Evolutionary conservation across 75 land plant genomes (phyloP), one percentile per base, ranked within the genome.

Genomic region (Cupressus sempervirens): DNA sequence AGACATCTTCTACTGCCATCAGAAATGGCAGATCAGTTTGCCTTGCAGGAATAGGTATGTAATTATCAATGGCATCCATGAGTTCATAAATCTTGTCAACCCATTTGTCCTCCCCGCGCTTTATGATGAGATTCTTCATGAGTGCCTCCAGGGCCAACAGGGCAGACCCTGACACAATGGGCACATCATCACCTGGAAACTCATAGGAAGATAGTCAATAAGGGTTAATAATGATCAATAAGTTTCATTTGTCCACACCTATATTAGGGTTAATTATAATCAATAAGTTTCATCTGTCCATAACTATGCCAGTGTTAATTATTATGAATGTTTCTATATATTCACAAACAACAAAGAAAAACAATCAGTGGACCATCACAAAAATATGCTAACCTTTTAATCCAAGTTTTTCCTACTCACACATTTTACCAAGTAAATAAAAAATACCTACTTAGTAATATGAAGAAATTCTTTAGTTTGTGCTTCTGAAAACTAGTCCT

Each of bases 171-270:
- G 95, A 87, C 65, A 92, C 77, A 30, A 97, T 94, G 62, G 99
- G 98, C 12, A 97, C 88, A 82, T 97, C 99, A 80, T 97, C 99
- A 26, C 99, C 99, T 1, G 99, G 96, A 83, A 96, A 97, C 84
- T 96, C 96, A 72, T 97, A 94, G n/a, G 94, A 92, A 46, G 86
- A 84, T 40, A 97, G 86, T 58, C 26, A n/a, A n/a, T n/a, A n/a
- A n/a, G n/a, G n/a, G n/a, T n/a, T n/a, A n/a, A n/a, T n/a, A n/a
- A n/a, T n/a, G n/a, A n/a, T n/a, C n/a, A n/a, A 18, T 4, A 56
- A 56, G 20, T 56, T 16, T 53, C 56, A 53, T 53, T 18, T 53
- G 18, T 53, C 13, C 16, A 53, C 56, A 53, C 13, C 56, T 53
- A 53, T 16, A 12, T 16, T 54, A 54, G 58, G 14, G 58, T 54